Evolutionary conservation across 2,329 filamentous ascomycete species (phyloP).

Genomic region (Claviceps sorghi): DNA sequence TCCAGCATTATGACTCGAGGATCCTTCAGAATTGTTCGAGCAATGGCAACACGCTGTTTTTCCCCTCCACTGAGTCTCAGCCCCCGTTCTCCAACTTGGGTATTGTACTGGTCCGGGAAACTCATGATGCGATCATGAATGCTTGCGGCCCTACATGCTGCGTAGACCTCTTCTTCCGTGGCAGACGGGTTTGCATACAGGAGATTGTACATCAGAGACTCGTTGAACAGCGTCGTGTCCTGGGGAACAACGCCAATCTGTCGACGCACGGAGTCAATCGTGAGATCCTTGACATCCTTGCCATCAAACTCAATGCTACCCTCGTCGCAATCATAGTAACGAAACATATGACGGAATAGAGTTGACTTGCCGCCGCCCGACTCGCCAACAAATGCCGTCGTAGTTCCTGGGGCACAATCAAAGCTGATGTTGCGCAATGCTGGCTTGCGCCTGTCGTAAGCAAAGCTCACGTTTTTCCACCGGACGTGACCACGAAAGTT

Average conservation of each 20-base stretch:
- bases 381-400: slow-evolving; percentile 89
- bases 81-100: slow-evolving; percentile 82
- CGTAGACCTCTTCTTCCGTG: slow-evolving; percentile 67
- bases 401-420: slow-evolving; percentile 75
- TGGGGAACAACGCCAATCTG: slow-evolving; percentile 95
- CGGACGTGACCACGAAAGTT: slow-evolving; percentile 67
- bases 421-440: slow-evolving; percentile 76
- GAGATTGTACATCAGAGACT: slow-evolving; percentile 87
- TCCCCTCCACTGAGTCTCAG: slow-evolving; percentile 79
- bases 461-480: slow-evolving; percentile 81
- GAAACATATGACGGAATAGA: slow-evolving; percentile 86
- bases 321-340: slow-evolving; percentile 77
- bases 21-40: slow-evolving; percentile 82
- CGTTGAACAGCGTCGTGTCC: slow-evolving; percentile 90
- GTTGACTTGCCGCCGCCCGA: slow-evolving; percentile 96
- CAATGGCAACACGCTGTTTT: slow-evolving; percentile 87
- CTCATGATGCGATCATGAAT: slow-evolving; percentile 85
- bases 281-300: slow-evolving; percentile 68
- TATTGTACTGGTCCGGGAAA: slow-evolving; percentile 78
- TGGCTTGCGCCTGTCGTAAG: slow-evolving; percentile 75
- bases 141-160: slow-evolving; percentile 71
- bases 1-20: slow-evolving; percentile 86
- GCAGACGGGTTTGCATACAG: slow-evolving; percentile 74
- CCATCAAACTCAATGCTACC: slow-evolving; percentile 78
- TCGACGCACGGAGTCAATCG: slow-evolving; percentile 80